A percentile compares a stretch with the other conserved stretches of the same genome.
Evolutionary conservation across 2,329 filamentous ascomycete species (phyloP).

Genomic region (Fusarium kyushuense): DNA sequence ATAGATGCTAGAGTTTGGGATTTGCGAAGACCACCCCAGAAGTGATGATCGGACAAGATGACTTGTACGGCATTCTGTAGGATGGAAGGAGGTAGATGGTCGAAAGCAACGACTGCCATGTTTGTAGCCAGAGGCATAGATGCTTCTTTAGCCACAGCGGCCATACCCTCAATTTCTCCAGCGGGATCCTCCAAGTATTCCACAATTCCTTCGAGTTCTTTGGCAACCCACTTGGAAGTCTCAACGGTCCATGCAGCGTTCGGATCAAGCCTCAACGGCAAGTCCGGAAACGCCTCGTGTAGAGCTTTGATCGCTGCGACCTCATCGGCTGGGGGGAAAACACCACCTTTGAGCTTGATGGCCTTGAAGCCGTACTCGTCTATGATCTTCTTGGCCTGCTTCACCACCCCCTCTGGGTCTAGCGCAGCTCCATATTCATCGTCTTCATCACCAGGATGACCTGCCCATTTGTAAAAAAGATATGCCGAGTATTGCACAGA

Average conservation of each 20-base stretch:
- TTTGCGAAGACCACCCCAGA: conserved; percentile 58
- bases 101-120: conserved; percentile 58
- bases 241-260: conserved; percentile 57
- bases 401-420: conserved; percentile 51
- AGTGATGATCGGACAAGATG: conserved; percentile 57
- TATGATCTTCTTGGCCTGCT: conserved; percentile 54
- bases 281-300: conserved; percentile 52
- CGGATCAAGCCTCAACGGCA: conserved; percentile 55
- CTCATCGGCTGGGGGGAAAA: conserved; percentile 56
- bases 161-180: conserved; percentile 57
- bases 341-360: conserved; percentile 59
- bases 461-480: conserved; percentile 59
- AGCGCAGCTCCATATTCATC: conserved; percentile 57
- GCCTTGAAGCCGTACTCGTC: conserved; percentile 59
- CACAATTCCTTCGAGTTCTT: conserved; percentile 53
- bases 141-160: conserved; percentile 56
- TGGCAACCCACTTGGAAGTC: conserved; percentile 55
- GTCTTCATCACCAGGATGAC: conserved; percentile 55
- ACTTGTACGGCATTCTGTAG: conserved; percentile 56
- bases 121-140: conserved; percentile 58
- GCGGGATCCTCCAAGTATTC: conserved; percentile 58
- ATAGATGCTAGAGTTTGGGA: conserved; percentile 56
- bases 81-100: conserved; percentile 55
- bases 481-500: conserved; percentile 59
- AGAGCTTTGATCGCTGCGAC: conserved; percentile 56